Evolutionary conservation across 108 stramenopile genomes (phyloP), one percentile per base, ranked within the genome.

Genomic region (Cyclotella sp.): DNA sequence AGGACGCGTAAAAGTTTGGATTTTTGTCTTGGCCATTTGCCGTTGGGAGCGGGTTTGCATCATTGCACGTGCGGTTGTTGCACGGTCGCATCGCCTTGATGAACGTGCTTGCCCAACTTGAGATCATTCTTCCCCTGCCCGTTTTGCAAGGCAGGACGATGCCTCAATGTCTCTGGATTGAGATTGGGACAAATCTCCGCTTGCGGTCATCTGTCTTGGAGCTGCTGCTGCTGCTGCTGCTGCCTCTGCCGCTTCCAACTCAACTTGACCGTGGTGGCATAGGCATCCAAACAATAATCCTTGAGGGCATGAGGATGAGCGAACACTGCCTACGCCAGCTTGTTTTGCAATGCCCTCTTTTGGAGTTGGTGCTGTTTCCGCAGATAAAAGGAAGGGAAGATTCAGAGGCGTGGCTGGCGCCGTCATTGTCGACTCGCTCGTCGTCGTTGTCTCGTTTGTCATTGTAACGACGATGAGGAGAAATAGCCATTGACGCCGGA

Each of bases 251-350:
- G 44, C 26, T 73, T 62, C 41, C 54, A 60, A 45, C 70, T 80
- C 61, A 92, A 75, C 28, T 88, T 85, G 42, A 73, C 52, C 0
- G 92, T 91, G 3, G 87, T 87, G 9, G 78, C 54, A 63, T 88
- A 90, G 7, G 91, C 91, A 51, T 90, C 88, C n/a, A 90, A 52
- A 60, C 92, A 93, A 76, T 86, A 95, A 26, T 52, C 63, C n/a
- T 90, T 76, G 3, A 95, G 49, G 8, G 94, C 84, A 59, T 85
- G 70, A 2, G 94, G 94, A 83, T 93, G 92, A 29, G 88, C 76
- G 73, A 92, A 93, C 0, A 95, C 85, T 3, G 89, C 94, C 39
- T 75, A 61, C 26, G 92, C 86, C 34, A 95, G 68, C 66, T 91
- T 85, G 55, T 88, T 77, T 55, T 93, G 83, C 28, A 83, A 84